Conservation (phyloP, 192 early-diverging fungal species). For the Entophlyctis luteolus region DNA sequence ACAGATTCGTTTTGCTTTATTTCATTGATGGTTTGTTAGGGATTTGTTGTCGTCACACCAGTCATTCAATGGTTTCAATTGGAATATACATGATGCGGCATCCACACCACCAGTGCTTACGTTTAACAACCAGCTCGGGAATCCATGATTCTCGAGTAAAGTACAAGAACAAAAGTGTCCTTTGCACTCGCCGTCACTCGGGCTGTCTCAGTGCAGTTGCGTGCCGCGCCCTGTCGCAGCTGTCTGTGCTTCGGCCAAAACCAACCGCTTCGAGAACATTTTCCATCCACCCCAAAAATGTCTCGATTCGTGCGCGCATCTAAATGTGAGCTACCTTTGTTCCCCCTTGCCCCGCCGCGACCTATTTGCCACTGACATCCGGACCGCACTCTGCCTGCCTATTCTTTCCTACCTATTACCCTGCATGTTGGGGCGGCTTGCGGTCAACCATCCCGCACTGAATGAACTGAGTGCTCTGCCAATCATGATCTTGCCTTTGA, state of each 20-base stretch:
- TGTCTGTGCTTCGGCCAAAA: not conserved
- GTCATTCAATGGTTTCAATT: too few relatives aligned
- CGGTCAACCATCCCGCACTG: not conserved
- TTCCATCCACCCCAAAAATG: conserved; percentile 24
- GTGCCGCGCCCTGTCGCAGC: not conserved
- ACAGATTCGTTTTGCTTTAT: too few relatives aligned
- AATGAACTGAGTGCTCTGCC: not conserved
- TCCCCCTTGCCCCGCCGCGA: not conserved
- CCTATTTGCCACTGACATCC: not conserved
- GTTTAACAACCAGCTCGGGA: not conserved
- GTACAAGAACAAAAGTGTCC: too few relatives aligned
- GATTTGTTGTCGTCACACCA: too few relatives aligned
- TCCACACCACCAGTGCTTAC: not conserved
- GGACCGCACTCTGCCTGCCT: not conserved
- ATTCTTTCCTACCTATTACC: not conserved
- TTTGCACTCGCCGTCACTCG: too few relatives aligned
- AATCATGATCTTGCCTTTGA: not conserved
- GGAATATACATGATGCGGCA: not conserved
- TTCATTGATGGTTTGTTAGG: too few relatives aligned
- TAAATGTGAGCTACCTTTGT: conserved; percentile 33
- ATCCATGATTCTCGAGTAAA: not conserved
- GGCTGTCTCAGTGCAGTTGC: not conserved
- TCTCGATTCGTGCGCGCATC: conserved; percentile 46
- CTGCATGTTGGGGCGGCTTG: too few relatives aligned
- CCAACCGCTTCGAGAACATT: not conserved